Base-by-base conservation (phyloP, 768 basidiomycete genomes). In the Auricularia sp. region DNA sequence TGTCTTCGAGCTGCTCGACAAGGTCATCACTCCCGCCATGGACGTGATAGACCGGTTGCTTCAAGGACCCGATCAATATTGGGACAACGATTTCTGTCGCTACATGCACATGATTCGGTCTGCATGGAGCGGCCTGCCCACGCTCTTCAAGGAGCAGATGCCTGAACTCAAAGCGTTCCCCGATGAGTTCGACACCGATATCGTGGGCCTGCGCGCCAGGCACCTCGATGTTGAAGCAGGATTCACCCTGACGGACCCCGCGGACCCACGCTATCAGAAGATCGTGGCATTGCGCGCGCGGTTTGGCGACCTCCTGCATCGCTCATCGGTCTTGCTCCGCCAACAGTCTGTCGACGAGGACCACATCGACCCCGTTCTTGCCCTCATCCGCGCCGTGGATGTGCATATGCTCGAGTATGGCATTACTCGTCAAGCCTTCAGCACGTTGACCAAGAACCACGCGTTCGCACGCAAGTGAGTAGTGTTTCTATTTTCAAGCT, bases 1-100 rank as follows among this genome's bases (percentile, higher is more conserved):
- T 71, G 85, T 88, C 3, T 72, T 97, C 54, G 87, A 93, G 67
- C 82, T 97, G 34, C 77, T 97, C 44, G 84, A 88, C 62, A 75
- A 78, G 45, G 79, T 94, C n/a, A 82, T 82, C 45, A 76, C 79
- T 35, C 94, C 89, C 37, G 81, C 83, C 4, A 75, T 94, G 18
- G 80, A 84, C 65, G 83, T 82, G 62, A 79, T 98, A 2, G 89
- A 93, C 58, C 68, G 69, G 2, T 77, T 96, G 24, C 76, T 92
- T 10, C 77, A 78, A 36, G 79, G 75, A 6, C 80, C 83, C 7
- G 74, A 75, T 14, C 69, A 72, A 21, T 81, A 74, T 59, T 91
- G 92, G 85, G 84, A 89, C 70, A 83, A 90, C 70, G 90, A 91
- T 72, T 91, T 92, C 71, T 97, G 94, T 76, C 83, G 93, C 84